Percentiles rank a stretch among this genome's conserved stretches.
Evolutionary conservation across 495 filamentous ascomycete genomes (phyloP).

Genomic region (Trichoderma virens): DNA sequence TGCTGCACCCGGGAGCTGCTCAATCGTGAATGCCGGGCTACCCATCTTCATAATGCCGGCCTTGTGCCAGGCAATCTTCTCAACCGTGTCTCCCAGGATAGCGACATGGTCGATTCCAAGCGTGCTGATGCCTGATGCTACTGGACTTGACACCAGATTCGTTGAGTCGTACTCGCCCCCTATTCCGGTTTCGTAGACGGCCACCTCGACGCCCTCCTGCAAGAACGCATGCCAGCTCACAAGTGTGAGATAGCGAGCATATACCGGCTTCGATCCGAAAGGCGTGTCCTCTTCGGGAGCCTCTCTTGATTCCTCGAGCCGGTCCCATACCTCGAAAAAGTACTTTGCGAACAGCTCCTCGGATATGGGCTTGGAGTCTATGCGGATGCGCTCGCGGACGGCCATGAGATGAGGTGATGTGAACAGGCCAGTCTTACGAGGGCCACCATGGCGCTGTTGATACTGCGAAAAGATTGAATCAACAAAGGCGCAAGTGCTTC

Average conservation of each 20-base stretch:
- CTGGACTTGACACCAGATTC: slow-evolving; percentile 73
- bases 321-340: slow-evolving; percentile 88
- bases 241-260: slow-evolving; percentile 84
- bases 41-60: slow-evolving; percentile 80
- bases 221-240: slow-evolving; percentile 87
- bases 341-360: slow-evolving; percentile 70
- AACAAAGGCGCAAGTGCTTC: slow-evolving; percentile 65
- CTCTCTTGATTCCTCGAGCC: slow-evolving; percentile 37
- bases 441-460: slow-evolving; percentile 23
- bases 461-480: slow-evolving; percentile 44
- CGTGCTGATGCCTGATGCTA: slow-evolving; percentile 68
- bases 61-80: slow-evolving; percentile 97
- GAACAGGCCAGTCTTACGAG: slow-evolving; percentile 67
- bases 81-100: slow-evolving; percentile 73
- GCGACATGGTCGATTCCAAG: slow-evolving; percentile 85
- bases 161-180: slow-evolving; percentile 92
- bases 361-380: slow-evolving; percentile 67
- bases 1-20: slow-evolving; percentile 58
- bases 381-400: slow-evolving; percentile 81
- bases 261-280: slow-evolving; percentile 59
- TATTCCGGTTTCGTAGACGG: slow-evolving; percentile 88
- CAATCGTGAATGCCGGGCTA: slow-evolving; percentile 62
- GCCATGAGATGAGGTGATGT: slow-evolving; percentile 84
- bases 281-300: slow-evolving; percentile 22
- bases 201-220: slow-evolving; percentile 67